These are phyloP conservation scores for Euphorbia peplus DNA, from an alignment of 345 rosid genomes.

Conservation along the genomic window DNA sequence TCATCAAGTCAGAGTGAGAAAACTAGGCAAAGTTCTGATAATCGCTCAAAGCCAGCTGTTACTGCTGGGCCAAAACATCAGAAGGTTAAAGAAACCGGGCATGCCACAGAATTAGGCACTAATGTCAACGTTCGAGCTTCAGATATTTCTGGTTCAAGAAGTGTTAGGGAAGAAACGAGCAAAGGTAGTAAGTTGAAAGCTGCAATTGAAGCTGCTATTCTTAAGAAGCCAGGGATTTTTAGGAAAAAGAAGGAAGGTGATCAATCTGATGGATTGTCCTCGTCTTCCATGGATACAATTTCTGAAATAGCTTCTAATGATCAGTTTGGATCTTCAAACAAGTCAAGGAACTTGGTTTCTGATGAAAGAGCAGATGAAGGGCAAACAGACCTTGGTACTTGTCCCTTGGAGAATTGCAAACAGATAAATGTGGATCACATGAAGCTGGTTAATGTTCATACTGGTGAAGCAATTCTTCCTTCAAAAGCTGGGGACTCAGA, in stretches of 20 bases:
- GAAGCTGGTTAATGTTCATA: constrained; percentile 38
- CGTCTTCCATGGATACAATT: constrained; percentile 37
- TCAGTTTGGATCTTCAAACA: constrained; percentile 38
- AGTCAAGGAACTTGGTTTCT: constrained; percentile 37
- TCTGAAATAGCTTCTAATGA: constrained; percentile 45
- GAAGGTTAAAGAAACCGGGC: constrained; percentile 58
- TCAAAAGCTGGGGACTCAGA: constrained; percentile 31
- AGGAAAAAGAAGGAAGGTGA: constrained; percentile 52
- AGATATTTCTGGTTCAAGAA: constrained; percentile 51
- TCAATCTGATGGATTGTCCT: constrained; percentile 44
- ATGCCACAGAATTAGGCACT: constrained; percentile 54
- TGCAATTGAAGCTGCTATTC: constrained; percentile 77
- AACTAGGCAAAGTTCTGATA: constrained; percentile 41
- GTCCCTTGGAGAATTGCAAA: constrained; percentile 37
- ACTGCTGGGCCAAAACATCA: constrained; percentile 41
- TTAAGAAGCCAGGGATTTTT: constrained; percentile 66
- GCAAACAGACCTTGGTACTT: constrained; percentile 22
- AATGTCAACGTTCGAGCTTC: constrained; percentile 36
- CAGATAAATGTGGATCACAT: constrained; percentile 32
- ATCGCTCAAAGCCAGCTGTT: constrained; percentile 44
- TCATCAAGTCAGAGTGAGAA: constrained; percentile 57
- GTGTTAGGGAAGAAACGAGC: constrained; percentile 41
- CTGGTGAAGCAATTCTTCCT: constrained; percentile 29
- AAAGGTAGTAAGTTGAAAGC: constrained; percentile 66
- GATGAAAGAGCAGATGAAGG: constrained; percentile 49